Evolutionary conservation across 371 early-diverging fungal genomes (phyloP), one percentile per base, ranked within the genome.

Genomic region (Rhizomucor pusillus): DNA sequence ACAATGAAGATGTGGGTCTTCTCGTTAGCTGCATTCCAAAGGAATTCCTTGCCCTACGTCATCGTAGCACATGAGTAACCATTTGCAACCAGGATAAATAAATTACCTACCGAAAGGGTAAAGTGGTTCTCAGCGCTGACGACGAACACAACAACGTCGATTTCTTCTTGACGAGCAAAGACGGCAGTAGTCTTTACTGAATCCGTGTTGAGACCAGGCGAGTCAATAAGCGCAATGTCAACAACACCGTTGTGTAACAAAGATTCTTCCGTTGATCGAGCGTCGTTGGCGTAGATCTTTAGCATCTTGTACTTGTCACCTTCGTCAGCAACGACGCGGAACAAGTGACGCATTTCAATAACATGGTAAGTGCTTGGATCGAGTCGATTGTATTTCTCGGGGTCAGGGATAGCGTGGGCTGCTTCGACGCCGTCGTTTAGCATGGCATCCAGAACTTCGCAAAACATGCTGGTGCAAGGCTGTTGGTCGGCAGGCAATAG

Each of bases 71-170:
- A 47, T 47, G 25, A 45, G 52, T 52, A 29, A 52, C 43, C 33
- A 5, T 48, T 47, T 47, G 41, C 41, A 41, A 3, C 16, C 41
- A 5, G 19, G 19, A 5, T 3, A 13, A 22, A 22, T 6, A 46
- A 46, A 24, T 11, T 22, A 76, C 83, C 71, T 74, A 88, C 91
- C 46, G 95, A 95, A 35, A 97, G 85, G 2, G 99, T 99, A 63
- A 99, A 97, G 69, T 97, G 97, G 65, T 99, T 97, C 67, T 95
- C 98, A 16, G 99, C 97, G 64, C 93, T 93, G 44, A 99, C 96
- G 13, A 97, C 94, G 84, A 99, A 98, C 10, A 99, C 92, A 47
- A 99, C 90, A 7, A 96, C 97, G 64, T 99, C 99, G 65, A 99
- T 99, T 66, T 96, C 96, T 63, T 96, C 94, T 73, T 97, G 97